Evolutionary conservation across 2,329 filamentous ascomycete genomes (phyloP).

Genomic region (Colletotrichum navitas): DNA sequence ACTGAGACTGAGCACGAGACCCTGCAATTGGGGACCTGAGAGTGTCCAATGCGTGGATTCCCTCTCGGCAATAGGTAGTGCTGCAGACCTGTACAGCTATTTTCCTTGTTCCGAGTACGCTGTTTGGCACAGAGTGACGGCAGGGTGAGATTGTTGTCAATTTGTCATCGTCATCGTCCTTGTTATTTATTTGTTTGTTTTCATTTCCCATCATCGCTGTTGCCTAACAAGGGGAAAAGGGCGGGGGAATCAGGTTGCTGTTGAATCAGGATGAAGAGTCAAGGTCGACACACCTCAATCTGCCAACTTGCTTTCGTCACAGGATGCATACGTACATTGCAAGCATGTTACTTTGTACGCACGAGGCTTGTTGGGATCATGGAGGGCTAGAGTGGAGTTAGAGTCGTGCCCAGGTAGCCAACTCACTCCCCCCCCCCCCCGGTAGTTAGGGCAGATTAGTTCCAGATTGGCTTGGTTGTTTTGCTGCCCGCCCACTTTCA

Average conservation of each 20-base stretch:
- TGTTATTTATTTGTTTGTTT: not conserved
- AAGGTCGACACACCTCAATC: not conserved
- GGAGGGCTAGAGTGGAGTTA: not conserved
- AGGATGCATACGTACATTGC: not conserved
- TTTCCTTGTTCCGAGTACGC: not conserved
- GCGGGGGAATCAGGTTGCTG: not conserved
- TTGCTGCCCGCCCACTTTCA: not conserved
- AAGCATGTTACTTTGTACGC: no score
- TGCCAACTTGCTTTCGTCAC: not conserved
- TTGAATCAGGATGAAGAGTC: not conserved
- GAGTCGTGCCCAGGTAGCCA: not conserved
- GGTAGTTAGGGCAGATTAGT: conserved; percentile 1
- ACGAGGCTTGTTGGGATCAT: not conserved
- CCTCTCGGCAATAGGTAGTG: not conserved
- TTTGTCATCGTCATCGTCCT: not conserved
- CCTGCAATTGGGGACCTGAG: not conserved
- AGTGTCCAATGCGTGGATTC: not conserved
- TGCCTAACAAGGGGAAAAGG: not conserved
- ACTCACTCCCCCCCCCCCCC: not conserved
- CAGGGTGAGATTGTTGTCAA: not conserved
- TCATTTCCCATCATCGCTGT: not conserved
- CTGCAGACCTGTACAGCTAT: not conserved
- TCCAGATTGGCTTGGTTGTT: conserved; percentile 1
- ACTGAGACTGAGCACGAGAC: not conserved
- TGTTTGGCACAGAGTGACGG: not conserved